A percentile compares a stretch with the other conserved stretches of the same genome.
phyloP scores from a whole-genome alignment of 1,139 yeast genomes.

The Arxiozyma bovina region DNA sequence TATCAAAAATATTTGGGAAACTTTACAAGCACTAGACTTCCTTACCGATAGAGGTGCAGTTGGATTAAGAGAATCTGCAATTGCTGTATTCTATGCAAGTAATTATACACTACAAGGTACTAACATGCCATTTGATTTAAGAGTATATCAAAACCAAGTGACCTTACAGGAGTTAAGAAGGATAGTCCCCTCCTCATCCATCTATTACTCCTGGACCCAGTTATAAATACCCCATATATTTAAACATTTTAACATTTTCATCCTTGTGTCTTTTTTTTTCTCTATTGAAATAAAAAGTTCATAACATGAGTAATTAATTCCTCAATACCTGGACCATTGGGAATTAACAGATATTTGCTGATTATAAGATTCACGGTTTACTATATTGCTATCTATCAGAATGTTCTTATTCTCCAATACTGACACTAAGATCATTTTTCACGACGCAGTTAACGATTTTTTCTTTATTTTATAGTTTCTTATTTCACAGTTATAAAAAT shows the following conservation, averaged over 20 bases:
- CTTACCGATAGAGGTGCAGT: constrained; percentile 26
- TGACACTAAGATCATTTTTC: background rate
- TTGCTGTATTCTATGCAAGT: constrained; percentile 30
- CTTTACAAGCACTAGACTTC: constrained; percentile 22
- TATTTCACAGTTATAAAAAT: background rate
- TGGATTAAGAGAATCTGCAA: constrained; percentile 27
- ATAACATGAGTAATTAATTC: too few relatives aligned
- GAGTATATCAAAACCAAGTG: constrained; percentile 24
- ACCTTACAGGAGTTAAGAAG: constrained; percentile 28
- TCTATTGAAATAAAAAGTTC: too few relatives aligned
- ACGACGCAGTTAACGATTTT: background rate
- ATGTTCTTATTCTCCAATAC: background rate
- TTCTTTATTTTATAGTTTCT: background rate
- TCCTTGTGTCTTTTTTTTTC: too few relatives aligned
- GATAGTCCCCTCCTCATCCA: constrained; percentile 25
- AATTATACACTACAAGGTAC: constrained; percentile 28
- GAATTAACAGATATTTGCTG: background rate
- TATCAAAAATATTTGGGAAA: constrained; percentile 50
- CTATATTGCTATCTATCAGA: too few relatives aligned
- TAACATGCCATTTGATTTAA: constrained; percentile 27
- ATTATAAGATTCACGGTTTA: background rate
- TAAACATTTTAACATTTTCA: background rate
- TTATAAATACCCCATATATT: constrained; percentile 11
- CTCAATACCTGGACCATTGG: background rate
- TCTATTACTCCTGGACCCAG: constrained; percentile 30